A percentile compares a stretch with the other conserved stretches of the same genome.
These are phyloP conservation scores for Iberis pinnata DNA, from an alignment of 345 rosid species.

Conservation along the genomic window DNA sequence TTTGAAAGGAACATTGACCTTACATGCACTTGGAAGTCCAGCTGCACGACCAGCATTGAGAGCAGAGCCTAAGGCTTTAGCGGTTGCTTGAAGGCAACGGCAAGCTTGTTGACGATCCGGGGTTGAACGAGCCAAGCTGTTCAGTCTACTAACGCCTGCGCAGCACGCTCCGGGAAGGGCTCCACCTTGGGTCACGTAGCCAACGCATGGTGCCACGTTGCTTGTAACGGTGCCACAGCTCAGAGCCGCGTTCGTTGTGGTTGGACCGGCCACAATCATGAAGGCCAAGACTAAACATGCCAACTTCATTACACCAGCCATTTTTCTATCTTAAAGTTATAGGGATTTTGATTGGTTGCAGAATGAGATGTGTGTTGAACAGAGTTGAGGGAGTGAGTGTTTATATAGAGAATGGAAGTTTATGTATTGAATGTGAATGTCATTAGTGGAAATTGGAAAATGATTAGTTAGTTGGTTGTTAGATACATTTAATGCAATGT, in stretches of 20 bases:
- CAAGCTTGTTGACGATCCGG: slow-evolving; percentile 31
- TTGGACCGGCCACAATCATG: slow-evolving; percentile 24
- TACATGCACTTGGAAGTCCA: slow-evolving; percentile 18
- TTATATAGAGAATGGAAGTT: slow-evolving; percentile 19
- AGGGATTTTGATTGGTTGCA: background rate
- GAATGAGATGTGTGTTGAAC: slow-evolving; percentile 12
- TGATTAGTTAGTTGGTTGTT: background rate
- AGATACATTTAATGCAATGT: slow-evolving; percentile 2
- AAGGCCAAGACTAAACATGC: slow-evolving; percentile 27
- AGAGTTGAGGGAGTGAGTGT: slow-evolving; percentile 10
- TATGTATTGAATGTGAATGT: slow-evolving; percentile 7
- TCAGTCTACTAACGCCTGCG: slow-evolving; percentile 19
- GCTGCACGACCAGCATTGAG: slow-evolving; percentile 19
- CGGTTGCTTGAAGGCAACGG: slow-evolving; percentile 22
- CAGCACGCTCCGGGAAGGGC: slow-evolving; percentile 8
- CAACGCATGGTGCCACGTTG: slow-evolving; percentile 20
- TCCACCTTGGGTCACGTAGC: slow-evolving; percentile 17
- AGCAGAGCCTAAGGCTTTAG: background rate
- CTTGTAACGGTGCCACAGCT: slow-evolving; percentile 31
- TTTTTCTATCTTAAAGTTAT: background rate
- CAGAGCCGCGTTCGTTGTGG: slow-evolving; percentile 27
- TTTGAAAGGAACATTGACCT: slow-evolving; percentile 21
- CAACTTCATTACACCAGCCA: slow-evolving; percentile 22
- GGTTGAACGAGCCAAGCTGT: slow-evolving; percentile 17
- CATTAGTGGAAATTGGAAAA: background rate